phyloP scores from a whole-genome alignment of 2,329 filamentous ascomycete genomes.

The Davidsoniella neocaledoniae region DNA sequence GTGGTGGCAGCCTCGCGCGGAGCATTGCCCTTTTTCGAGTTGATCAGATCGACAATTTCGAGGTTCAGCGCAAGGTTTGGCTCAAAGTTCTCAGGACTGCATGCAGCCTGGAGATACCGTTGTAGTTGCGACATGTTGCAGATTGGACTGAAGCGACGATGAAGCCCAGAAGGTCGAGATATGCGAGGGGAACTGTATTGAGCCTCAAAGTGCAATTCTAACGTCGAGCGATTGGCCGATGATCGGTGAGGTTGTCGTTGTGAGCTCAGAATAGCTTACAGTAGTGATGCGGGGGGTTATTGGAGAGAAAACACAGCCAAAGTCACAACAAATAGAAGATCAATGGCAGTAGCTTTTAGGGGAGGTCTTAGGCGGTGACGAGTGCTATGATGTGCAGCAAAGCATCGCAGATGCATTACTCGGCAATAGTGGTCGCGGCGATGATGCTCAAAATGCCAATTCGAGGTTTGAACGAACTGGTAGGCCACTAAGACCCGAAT shows the following conservation, averaged over 20 bases:
- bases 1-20: constrained; percentile 87
- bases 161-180: background rate
- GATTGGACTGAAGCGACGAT: background rate
- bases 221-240: background rate
- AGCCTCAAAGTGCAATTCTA: background rate
- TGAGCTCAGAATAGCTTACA: no score
- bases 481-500: background rate
- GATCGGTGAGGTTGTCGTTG: background rate
- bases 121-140: constrained; percentile 59
- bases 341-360: background rate
- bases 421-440: background rate
- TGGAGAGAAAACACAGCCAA: background rate
- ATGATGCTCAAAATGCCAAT: constrained; percentile 1
- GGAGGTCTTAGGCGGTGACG: background rate
- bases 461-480: background rate
- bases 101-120: constrained; percentile 90
- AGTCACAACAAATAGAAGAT: background rate
- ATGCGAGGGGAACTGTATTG: background rate
- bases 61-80: constrained; percentile 92
- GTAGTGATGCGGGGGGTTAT: background rate
- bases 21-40: constrained; percentile 89
- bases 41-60: constrained; percentile 92
- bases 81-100: constrained; percentile 94
- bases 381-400: constrained; percentile 3
- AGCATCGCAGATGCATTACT: constrained; percentile 1